phyloP scores from a whole-genome alignment of 768 basidiomycete genomes.

The Lactarius vividus region DNA sequence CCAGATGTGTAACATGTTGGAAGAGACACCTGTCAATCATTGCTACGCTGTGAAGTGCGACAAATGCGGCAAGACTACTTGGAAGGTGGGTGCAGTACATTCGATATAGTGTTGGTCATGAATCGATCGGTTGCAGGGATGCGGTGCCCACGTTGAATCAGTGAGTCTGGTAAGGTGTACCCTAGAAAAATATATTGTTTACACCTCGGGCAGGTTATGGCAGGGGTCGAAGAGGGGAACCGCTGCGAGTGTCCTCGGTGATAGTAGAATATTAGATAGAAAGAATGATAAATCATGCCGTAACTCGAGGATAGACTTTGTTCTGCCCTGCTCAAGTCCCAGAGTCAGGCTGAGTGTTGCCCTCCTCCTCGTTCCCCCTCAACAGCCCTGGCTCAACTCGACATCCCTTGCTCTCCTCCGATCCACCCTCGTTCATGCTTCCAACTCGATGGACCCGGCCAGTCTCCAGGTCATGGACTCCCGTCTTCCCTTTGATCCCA shows the following conservation, averaged over 20 bases:
- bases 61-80: constrained; percentile 34
- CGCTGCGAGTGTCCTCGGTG: constrained; percentile 43
- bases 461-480: constrained; percentile 26
- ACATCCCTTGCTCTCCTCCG: neutral
- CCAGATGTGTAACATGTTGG: constrained; percentile 7
- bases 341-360: too few relatives aligned
- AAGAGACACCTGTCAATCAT: constrained; percentile 22
- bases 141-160: constrained; percentile 27
- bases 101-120: neutral
- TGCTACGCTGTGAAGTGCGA: constrained; percentile 31
- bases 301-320: constrained; percentile 1
- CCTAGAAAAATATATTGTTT: neutral
- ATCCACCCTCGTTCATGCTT: constrained; percentile 9
- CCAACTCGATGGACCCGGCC: constrained; percentile 24
- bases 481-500: constrained; percentile 24
- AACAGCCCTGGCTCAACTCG: neutral
- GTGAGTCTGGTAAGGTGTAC: constrained; percentile 17
- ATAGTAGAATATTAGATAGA: neutral
- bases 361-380: neutral
- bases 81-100: constrained; percentile 28
- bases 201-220: constrained; percentile 43
- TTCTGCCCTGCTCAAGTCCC: too few relatives aligned
- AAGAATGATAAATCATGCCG: constrained; percentile 3
- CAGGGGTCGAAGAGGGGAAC: constrained; percentile 48
- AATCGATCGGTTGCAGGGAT: constrained; percentile 22